Evolutionary conservation across 495 filamentous ascomycete species (phyloP).

Genomic region (Oidiodendron maius): DNA sequence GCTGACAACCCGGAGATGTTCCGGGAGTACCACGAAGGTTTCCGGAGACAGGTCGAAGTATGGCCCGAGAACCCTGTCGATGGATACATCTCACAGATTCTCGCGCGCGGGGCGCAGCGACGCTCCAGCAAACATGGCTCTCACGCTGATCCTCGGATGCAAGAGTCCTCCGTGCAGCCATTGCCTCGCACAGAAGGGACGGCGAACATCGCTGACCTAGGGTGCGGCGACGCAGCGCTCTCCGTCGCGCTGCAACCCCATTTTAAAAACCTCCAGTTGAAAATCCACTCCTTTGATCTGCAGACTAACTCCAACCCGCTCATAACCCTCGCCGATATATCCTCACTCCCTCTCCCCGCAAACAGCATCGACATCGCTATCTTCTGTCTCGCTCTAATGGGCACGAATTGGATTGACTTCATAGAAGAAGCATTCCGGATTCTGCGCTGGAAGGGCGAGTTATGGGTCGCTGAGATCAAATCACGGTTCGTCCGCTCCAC

Average conservation of each 20-base stretch:
- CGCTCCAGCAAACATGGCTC: slow-evolving; percentile 1
- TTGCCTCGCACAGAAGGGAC: slow-evolving; percentile 46
- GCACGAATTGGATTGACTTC: slow-evolving; percentile 95
- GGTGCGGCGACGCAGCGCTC: slow-evolving; percentile 77
- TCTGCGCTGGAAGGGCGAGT: slow-evolving; percentile 84
- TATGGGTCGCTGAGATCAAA: slow-evolving; percentile 97
- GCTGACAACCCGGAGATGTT: slow-evolving; percentile 80
- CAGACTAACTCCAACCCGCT: slow-evolving; percentile 51
- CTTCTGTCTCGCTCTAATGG: slow-evolving; percentile 96
- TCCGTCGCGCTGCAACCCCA: slow-evolving; percentile 44
- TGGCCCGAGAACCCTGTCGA: slow-evolving; percentile 97
- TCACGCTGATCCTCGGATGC: slow-evolving; percentile 1
- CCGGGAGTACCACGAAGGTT: slow-evolving; percentile 88
- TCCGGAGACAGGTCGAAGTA: slow-evolving; percentile 85
- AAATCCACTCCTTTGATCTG: slow-evolving; percentile 60
- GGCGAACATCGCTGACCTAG: slow-evolving; percentile 79
- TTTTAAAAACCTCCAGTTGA: slow-evolving; percentile 56
- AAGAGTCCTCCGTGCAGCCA: slow-evolving; percentile 23
- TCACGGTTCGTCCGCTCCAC: slow-evolving; percentile 63
- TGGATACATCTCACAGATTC: slow-evolving; percentile 63
- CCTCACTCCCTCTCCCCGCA: slow-evolving; percentile 67
- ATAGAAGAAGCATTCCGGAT: slow-evolving; percentile 92
- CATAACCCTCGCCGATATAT: slow-evolving; percentile 83
- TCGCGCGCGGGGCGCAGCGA: slow-evolving; percentile 19
- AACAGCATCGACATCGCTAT: slow-evolving; percentile 75